Conservation (phyloP, 2,329 filamentous ascomycete species). For the Torrubiella hemipterigena region DNA sequence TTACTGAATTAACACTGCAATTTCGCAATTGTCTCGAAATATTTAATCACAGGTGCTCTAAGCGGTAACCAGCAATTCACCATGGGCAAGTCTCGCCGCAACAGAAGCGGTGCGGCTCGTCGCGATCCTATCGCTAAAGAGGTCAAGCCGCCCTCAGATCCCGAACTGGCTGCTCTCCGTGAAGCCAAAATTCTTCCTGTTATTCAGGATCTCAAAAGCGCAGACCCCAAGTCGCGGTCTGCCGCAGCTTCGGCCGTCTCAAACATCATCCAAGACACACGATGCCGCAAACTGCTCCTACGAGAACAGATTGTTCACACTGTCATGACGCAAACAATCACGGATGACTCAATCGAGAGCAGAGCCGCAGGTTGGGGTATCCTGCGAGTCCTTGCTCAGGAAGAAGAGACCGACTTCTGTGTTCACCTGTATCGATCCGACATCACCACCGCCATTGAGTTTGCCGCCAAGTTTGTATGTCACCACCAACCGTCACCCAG, state of each 20-base stretch:
- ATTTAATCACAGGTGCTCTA: too few relatives aligned
- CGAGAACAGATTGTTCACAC: slow-evolving; percentile 54
- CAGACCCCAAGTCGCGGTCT: slow-evolving; percentile 46
- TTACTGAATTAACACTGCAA: too few relatives aligned
- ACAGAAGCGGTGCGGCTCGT: slow-evolving; percentile 33
- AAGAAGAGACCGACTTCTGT: slow-evolving; percentile 56
- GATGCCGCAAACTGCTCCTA: slow-evolving; percentile 52
- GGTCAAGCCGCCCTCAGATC: slow-evolving; percentile 49
- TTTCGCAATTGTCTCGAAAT: too few relatives aligned
- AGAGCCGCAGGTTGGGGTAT: slow-evolving; percentile 58
- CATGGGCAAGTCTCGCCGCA: slow-evolving; percentile 51
- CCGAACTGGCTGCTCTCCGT: slow-evolving; percentile 49
- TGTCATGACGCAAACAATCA: slow-evolving; percentile 51
- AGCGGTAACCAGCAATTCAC: slow-evolving; percentile 1
- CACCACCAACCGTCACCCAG: background rate
- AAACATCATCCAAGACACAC: slow-evolving; percentile 49
- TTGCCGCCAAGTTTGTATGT: slow-evolving; percentile 40
- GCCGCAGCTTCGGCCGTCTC: slow-evolving; percentile 46
- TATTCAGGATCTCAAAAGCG: slow-evolving; percentile 45
- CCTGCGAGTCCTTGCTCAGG: slow-evolving; percentile 45
- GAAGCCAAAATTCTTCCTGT: slow-evolving; percentile 53
- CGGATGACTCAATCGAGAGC: slow-evolving; percentile 50
- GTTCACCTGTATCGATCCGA: slow-evolving; percentile 52
- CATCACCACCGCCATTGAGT: slow-evolving; percentile 46
- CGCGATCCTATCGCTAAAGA: slow-evolving; percentile 44